Base-by-base conservation (phyloP, 2,329 filamentous ascomycete species). In the Aspergillus unguis region DNA sequence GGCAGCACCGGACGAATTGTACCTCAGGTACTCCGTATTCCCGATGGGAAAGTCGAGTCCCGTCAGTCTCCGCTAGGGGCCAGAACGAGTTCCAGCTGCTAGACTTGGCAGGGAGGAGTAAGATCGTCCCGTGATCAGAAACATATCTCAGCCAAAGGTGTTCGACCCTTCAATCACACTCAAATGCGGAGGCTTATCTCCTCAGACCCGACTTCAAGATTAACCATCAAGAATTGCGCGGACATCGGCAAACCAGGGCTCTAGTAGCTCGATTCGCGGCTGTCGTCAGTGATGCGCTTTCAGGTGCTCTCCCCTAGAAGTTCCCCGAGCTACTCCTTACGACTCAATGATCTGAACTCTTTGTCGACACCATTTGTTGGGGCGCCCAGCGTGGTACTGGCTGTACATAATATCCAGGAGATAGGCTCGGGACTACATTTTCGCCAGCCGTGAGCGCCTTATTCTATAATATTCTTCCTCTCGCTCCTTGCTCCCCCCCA, bases 211-310 rank as follows among this genome's bases (percentile, higher is more conserved):
- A 29, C 38, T 9, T 43, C 26, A 25, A 11, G 32, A 36, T 43
- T 36, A 11, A 32, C n/a, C 27, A 9, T 26, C 11, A 9, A n/a
- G 10, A 40, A 31, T 25, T 17, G 17, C 46, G 25, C 38, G 23
- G 40, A 50, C 26, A 27, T 8, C 35, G 17, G 40, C 10, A 38
- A 10, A 33, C 8, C 26, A 43, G 11, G 42, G 48, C 36, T 35
- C 48, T 40, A 17, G 53, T 45, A 49, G 44, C 41, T 32, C 42
- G 7, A 26, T 29, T 36, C 27, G 44, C 23, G 42, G 50, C 31
- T 52, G 38, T 33, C 40, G 32, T 50, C 32, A 58, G 56, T 57
- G 38, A 59, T 59, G 56, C 53, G 33, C 29, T 44, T 35, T 44
- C 44, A 42, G 50, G 41, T 49, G 43, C 43, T 36, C 43, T 17